Evolutionary conservation across 2,329 filamentous ascomycete species (phyloP).

Genomic region (Penicillium sp.): DNA sequence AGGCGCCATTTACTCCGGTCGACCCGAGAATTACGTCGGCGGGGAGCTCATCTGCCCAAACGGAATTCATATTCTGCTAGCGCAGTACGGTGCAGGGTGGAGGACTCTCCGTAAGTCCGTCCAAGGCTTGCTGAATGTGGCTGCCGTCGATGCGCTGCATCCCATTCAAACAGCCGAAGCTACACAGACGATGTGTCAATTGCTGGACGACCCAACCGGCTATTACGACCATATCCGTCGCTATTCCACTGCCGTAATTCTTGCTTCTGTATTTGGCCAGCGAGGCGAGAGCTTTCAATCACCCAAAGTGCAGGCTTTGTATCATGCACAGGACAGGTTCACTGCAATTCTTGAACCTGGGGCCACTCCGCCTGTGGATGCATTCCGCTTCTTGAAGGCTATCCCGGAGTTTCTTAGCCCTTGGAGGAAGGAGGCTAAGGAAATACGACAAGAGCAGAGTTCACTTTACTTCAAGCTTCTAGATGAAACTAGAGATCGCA

Average conservation of each 20-base stretch:
- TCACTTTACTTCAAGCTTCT: background rate
- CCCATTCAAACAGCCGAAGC: constrained; percentile 20
- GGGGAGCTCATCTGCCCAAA: constrained; percentile 2
- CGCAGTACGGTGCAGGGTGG: constrained; percentile 9
- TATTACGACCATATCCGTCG: constrained; percentile 18
- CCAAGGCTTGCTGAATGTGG: constrained; percentile 2
- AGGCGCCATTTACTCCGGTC: constrained; percentile 7
- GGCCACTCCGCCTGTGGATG: constrained; percentile 18
- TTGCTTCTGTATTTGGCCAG: constrained; percentile 15
- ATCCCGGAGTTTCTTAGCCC: constrained; percentile 14
- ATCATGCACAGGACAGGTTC: constrained; percentile 1
- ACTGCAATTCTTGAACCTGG: constrained; percentile 13
- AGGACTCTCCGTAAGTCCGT: background rate
- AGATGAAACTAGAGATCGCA: background rate
- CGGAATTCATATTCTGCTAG: background rate
- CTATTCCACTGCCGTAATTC: constrained; percentile 17
- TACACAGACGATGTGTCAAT: constrained; percentile 16
- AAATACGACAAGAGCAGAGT: background rate
- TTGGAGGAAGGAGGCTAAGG: constrained; percentile 6
- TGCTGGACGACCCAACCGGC: constrained; percentile 9
- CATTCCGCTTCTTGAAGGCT: constrained; percentile 14
- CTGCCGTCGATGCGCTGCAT: constrained; percentile 7
- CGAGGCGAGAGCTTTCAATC: constrained; percentile 9
- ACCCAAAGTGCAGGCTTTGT: constrained; percentile 11
- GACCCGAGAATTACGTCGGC: constrained; percentile 7